phyloP scores from a whole-genome alignment of 768 basidiomycete species.

The Lactifluus hygrophoroides region DNA sequence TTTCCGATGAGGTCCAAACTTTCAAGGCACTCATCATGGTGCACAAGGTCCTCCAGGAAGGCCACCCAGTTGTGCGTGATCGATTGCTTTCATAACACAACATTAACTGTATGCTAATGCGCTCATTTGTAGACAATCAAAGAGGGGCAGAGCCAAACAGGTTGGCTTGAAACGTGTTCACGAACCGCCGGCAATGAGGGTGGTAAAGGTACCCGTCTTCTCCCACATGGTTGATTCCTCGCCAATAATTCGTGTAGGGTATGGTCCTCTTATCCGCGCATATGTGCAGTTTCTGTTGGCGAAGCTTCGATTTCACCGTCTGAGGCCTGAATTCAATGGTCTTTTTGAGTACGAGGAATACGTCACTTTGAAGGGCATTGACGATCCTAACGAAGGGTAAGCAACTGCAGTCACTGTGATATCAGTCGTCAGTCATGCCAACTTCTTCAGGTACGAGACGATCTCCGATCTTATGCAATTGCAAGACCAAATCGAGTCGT shows the following conservation, averaged over 20 bases:
- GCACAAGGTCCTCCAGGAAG: constrained; percentile 97
- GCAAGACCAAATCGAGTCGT: constrained; percentile 98
- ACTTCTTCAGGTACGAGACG: constrained; percentile 67
- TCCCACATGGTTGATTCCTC: background rate
- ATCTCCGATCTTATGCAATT: constrained; percentile 96
- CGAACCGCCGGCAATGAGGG: constrained; percentile 78
- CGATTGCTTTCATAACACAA: constrained; percentile 18
- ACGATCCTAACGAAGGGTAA: constrained; percentile 98
- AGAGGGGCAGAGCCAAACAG: constrained; percentile 93
- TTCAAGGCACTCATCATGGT: constrained; percentile 98
- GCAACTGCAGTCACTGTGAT: constrained; percentile 22
- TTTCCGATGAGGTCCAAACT: constrained; percentile 95
- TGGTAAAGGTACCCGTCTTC: constrained; percentile 47
- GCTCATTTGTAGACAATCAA: constrained; percentile 66
- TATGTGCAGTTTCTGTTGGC: constrained; percentile 95
- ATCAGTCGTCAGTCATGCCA: constrained; percentile 2
- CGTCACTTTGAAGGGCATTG: constrained; percentile 91
- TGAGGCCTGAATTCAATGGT: constrained; percentile 96
- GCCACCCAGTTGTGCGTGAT: constrained; percentile 76
- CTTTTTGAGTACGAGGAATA: constrained; percentile 99
- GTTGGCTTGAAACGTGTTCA: constrained; percentile 97
- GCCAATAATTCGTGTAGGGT: constrained; percentile 44
- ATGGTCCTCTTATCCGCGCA: constrained; percentile 85
- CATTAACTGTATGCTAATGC: constrained; percentile 8
- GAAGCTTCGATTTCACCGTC: constrained; percentile 91